Evolutionary conservation across 192 early-diverging fungal species (phyloP).

Genomic region (Spinellus fusiger): DNA sequence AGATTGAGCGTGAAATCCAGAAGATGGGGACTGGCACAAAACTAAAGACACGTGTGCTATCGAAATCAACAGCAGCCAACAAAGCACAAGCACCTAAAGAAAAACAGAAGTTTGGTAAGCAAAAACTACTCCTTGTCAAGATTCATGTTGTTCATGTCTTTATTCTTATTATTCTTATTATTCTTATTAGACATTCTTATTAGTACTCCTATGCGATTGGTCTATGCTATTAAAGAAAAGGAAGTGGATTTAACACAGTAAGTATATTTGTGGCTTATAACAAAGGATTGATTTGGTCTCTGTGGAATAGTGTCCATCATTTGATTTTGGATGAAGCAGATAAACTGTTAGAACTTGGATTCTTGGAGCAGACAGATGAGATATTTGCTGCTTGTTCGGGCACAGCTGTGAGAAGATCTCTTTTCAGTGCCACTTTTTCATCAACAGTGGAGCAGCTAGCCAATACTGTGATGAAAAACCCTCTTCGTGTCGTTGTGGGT

Average conservation of each 20-base stretch:
- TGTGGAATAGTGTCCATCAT: constrained; percentile 51
- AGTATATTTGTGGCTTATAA: not conserved
- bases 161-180: not conserved
- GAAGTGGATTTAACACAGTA: constrained; percentile 70
- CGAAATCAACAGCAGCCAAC: constrained; percentile 67
- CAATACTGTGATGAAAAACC: constrained; percentile 84
- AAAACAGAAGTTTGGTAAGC: constrained; percentile 59
- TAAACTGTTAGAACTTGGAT: constrained; percentile 74
- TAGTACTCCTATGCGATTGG: constrained; percentile 87
- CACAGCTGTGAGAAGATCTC: constrained; percentile 63
- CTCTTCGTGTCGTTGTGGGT: constrained; percentile 85
- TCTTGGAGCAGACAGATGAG: constrained; percentile 84
- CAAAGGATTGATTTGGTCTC: constrained; percentile 2
- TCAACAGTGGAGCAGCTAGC: constrained; percentile 89
- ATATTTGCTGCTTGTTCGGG: constrained; percentile 82
- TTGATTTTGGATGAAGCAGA: constrained; percentile 85
- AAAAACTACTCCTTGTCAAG: too few relatives aligned
- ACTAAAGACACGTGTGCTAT: constrained; percentile 78
- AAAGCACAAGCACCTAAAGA: constrained; percentile 60
- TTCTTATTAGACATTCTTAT: constrained; percentile 77
- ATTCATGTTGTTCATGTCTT: too few relatives aligned
- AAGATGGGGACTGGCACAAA: constrained; percentile 69
- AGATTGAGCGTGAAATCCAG: constrained; percentile 83
- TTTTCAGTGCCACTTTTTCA: constrained; percentile 95
- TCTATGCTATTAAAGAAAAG: constrained; percentile 77